phyloP scores from a whole-genome alignment of 768 basidiomycete genomes.

The Naganishia antarctica region DNA sequence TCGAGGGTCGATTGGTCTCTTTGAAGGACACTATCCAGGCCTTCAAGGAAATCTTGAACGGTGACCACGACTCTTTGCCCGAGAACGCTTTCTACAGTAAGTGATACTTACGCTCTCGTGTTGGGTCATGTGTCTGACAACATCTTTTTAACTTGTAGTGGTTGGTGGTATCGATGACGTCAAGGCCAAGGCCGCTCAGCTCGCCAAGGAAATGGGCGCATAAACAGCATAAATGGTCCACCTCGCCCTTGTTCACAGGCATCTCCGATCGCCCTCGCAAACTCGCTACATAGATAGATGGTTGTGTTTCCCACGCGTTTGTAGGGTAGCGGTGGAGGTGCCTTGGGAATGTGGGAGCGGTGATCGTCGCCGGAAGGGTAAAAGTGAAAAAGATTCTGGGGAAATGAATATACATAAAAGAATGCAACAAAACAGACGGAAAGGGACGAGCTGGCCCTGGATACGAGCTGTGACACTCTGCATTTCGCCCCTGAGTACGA shows the following conservation, averaged over 20 bases:
- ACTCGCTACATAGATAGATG: constrained; percentile 5
- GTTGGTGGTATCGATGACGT: constrained; percentile 91
- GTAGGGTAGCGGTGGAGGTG: neutral
- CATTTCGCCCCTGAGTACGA: no score
- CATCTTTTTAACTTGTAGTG: constrained; percentile 30
- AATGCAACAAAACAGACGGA: constrained; percentile 16
- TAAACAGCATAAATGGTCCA: constrained; percentile 29
- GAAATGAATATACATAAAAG: constrained; percentile 21
- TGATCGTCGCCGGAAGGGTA: neutral
- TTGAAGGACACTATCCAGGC: constrained; percentile 70
- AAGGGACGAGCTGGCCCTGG: neutral
- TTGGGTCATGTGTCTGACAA: neutral
- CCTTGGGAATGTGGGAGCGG: neutral
- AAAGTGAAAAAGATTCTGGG: constrained; percentile 14
- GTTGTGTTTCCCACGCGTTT: neutral
- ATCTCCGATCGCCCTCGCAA: neutral
- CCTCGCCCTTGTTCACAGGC: neutral
- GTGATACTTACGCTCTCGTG: constrained; percentile 1
- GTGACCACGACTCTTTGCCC: constrained; percentile 78
- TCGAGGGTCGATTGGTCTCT: constrained; percentile 92
- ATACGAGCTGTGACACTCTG: no score
- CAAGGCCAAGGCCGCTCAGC: constrained; percentile 93
- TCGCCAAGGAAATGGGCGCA: constrained; percentile 80
- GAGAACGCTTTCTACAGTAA: constrained; percentile 94
- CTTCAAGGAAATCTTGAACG: constrained; percentile 95